Conservation (phyloP, 2,329 filamentous ascomycete species). For the Amylocarpus encephaloides region DNA sequence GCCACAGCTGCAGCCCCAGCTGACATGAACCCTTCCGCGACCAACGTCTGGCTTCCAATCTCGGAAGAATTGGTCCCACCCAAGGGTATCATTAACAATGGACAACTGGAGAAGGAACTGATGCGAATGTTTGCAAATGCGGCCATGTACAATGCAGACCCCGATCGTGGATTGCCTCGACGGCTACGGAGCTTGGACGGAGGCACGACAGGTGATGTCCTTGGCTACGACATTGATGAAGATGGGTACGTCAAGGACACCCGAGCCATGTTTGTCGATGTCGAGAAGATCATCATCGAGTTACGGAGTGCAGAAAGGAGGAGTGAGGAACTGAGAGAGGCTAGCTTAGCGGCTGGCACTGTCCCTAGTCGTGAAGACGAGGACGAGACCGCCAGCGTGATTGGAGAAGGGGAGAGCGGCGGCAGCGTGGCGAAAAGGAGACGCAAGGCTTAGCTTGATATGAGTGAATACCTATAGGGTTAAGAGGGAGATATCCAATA, state of each 20-base stretch:
- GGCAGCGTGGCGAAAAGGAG: slow-evolving; percentile 21
- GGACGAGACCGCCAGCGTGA: slow-evolving; percentile 24
- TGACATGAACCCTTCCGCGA: slow-evolving; percentile 46
- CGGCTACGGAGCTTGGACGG: slow-evolving; percentile 36
- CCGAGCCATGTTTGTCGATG: slow-evolving; percentile 81
- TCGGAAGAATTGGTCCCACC: slow-evolving; percentile 76
- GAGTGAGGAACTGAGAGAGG: slow-evolving; percentile 25
- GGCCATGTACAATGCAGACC: slow-evolving; percentile 94
- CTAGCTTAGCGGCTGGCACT: slow-evolving; percentile 10
- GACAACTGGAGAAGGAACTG: slow-evolving; percentile 86
- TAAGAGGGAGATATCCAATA: not conserved
- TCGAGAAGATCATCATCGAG: slow-evolving; percentile 48
- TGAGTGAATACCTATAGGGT: not conserved
- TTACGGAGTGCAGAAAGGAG: slow-evolving; percentile 28
- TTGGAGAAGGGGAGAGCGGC: slow-evolving; percentile 13
- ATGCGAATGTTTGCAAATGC: slow-evolving; percentile 98
- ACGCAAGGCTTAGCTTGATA: slow-evolving; percentile 11
- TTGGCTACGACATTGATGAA: slow-evolving; percentile 64
- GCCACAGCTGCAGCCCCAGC: slow-evolving; percentile 58
- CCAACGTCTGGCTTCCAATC: slow-evolving; percentile 59
- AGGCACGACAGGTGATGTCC: slow-evolving; percentile 34
- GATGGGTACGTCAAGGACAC: slow-evolving; percentile 85
- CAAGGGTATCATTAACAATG: slow-evolving; percentile 84
- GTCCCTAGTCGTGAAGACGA: slow-evolving; percentile 19
- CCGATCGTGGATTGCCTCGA: slow-evolving; percentile 56